These are phyloP conservation scores for Mycena epipterygia DNA, from an alignment of 768 basidiomycete genomes.

Conservation along the genomic window DNA sequence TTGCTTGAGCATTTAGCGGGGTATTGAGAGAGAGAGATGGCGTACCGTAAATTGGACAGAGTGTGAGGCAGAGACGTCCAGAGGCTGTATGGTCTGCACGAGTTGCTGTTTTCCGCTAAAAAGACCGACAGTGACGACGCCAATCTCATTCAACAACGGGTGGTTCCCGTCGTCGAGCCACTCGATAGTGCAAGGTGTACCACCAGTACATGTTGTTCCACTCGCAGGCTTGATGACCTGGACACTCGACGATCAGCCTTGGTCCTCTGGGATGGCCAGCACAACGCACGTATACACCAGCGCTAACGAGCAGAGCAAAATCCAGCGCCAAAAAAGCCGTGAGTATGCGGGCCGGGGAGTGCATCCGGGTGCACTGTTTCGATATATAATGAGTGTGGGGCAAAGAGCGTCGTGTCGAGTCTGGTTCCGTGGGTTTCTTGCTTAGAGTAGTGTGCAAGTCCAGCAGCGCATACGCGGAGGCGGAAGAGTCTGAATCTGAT, in stretches of 20 bases:
- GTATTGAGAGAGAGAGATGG: conserved; percentile 1
- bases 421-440: background rate
- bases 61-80: conserved; percentile 62
- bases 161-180: conserved; percentile 75
- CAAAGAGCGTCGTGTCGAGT: conserved; percentile 22
- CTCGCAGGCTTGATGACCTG: conserved; percentile 64
- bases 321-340: conserved; percentile 41
- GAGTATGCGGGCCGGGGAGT: conserved; percentile 7
- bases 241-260: conserved; percentile 5
- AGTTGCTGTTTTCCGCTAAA: conserved; percentile 73
- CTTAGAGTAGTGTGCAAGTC: too few relatives aligned
- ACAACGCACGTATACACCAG: conserved; percentile 58
- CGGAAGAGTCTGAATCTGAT: too few relatives aligned
- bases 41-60: conserved; percentile 72
- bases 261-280: background rate
- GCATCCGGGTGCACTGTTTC: conserved; percentile 27
- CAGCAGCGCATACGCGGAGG: too few relatives aligned
- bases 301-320: conserved; percentile 45
- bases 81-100: conserved; percentile 67
- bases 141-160: conserved; percentile 63
- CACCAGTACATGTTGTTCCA: conserved; percentile 64
- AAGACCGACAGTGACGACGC: conserved; percentile 66
- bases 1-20: conserved; percentile 4
- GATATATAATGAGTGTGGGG: conserved; percentile 32
- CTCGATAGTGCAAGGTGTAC: conserved; percentile 63